phyloP scores from a whole-genome alignment of 495 filamentous ascomycete genomes.

The Tricharina praecox region DNA sequence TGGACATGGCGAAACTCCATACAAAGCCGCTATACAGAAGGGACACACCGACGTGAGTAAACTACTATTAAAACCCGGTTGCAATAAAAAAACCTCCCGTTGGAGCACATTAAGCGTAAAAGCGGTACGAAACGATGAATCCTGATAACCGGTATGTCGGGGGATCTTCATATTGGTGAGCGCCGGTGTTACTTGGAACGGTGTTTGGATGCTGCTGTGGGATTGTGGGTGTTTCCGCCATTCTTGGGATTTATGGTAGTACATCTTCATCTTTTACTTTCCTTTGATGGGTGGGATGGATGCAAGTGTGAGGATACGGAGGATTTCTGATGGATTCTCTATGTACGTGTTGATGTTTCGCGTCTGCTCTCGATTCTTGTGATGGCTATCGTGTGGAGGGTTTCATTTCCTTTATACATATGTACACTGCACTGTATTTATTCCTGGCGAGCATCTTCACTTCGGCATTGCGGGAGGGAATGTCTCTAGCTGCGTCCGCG shows the following conservation, averaged over 20 bases:
- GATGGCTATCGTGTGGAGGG: no score
- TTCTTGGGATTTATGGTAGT: background rate
- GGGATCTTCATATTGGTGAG: no score
- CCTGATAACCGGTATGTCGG: no score
- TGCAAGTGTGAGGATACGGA: background rate
- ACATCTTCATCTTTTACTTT: background rate
- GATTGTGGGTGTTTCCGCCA: background rate
- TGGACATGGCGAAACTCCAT: no score
- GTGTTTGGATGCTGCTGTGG: background rate
- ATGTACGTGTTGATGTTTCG: no score
- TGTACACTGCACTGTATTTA: no score
- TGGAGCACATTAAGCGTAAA: background rate
- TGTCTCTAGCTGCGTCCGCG: no score
- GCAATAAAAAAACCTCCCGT: background rate
- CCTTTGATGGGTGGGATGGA: background rate
- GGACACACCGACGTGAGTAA: background rate
- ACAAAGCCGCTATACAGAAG: no score
- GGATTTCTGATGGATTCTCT: background rate
- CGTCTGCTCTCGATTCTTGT: no score
- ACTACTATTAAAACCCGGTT: background rate
- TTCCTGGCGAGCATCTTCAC: no score
- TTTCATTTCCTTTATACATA: no score
- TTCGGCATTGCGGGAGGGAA: no score
- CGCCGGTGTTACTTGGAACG: background rate
- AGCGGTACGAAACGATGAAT: background rate